A percentile compares a stretch with the other conserved stretches of the same genome.
phyloP scores from a whole-genome alignment of 2,329 filamentous ascomycete species.

The Beauveria australis region DNA sequence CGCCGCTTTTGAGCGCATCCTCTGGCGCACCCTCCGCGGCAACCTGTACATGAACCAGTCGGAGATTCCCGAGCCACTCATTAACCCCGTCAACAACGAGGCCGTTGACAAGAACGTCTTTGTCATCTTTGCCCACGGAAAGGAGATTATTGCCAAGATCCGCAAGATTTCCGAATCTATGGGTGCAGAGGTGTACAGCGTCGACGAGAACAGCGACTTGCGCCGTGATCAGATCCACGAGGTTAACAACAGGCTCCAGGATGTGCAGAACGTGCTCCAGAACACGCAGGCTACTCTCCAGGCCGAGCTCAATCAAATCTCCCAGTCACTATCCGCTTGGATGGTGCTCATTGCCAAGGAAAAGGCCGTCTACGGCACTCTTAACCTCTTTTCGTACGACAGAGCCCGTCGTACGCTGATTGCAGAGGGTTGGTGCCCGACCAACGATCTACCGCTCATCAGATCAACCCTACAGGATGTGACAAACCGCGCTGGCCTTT shows the following conservation, averaged over 20 bases:
- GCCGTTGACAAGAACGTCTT: constrained; percentile 95
- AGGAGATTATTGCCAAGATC: constrained; percentile 97
- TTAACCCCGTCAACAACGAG: constrained; percentile 90
- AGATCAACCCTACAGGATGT: constrained; percentile 93
- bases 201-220: constrained; percentile 95
- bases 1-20: constrained; percentile 89
- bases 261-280: constrained; percentile 82
- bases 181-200: constrained; percentile 89
- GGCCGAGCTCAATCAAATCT: constrained; percentile 88
- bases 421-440: constrained; percentile 95
- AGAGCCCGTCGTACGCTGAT: constrained; percentile 92
- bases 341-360: constrained; percentile 98
- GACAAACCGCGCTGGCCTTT: constrained; percentile 88
- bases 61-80: constrained; percentile 87
- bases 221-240: constrained; percentile 94
- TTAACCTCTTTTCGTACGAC: constrained; percentile 96
- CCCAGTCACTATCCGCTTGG: constrained; percentile 87
- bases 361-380: constrained; percentile 91
- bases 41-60: constrained; percentile 99
- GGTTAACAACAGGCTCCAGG: constrained; percentile 86
- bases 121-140: constrained; percentile 97
- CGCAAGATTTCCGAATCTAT: constrained; percentile 98
- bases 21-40: constrained; percentile 93
- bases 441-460: constrained; percentile 80
- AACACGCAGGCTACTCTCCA: constrained; percentile 95